Base-by-base conservation (phyloP, 2,329 filamentous ascomycete species). In the Zymoseptoria crescenta region DNA sequence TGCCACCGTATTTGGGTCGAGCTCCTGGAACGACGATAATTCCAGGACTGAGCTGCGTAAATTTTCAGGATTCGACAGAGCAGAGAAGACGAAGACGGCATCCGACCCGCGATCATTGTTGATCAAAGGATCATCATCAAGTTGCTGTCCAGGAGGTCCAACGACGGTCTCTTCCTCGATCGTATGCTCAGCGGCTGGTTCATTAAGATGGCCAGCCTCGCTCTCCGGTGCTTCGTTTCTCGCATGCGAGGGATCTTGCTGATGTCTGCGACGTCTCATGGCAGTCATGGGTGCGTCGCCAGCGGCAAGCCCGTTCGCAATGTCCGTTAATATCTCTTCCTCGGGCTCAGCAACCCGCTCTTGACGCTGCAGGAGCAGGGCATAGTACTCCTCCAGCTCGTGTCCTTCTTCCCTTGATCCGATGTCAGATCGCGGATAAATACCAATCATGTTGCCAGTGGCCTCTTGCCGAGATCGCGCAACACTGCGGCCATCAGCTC, bases 351-450 rank as follows among this genome's bases (percentile, higher is more conserved):
- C 8, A 24, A 21, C 49, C 41, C 27, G 30, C 30, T 27, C 24
- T 35, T 48, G 28, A n/a, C 35, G n/a, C 13, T 45, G 35, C 35
- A 45, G 60, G 8, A 71, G 58, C 63, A 70, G 55, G n/a, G 62
- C 57, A 54, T 71, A 69, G 55, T 70, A 71, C 54, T 71, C 64
- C 29, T 71, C 67, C 9, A 71, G 55, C 6, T 49, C 55, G 1
- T 52, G 50, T 51, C 68, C 67, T 24, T 61, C 57, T 3, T 45
- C 45, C 13, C 50, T 16, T 2, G 35, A 4, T 16, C 35, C n/a
- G 13, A 45, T 7, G 35, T 16, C 35, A 45, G 35, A 45, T 4
- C 35, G 35, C 7, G 35, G 35, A 7, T 45, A 45, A 16, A 45
- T 45, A 6, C 35, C 35, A 45, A 45, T n/a, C 35, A 45, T 45